Evolutionary conservation across 768 basidiomycete genomes (phyloP), one percentile per base, ranked within the genome.

Genomic region (Lanmaoa rubissima): DNA sequence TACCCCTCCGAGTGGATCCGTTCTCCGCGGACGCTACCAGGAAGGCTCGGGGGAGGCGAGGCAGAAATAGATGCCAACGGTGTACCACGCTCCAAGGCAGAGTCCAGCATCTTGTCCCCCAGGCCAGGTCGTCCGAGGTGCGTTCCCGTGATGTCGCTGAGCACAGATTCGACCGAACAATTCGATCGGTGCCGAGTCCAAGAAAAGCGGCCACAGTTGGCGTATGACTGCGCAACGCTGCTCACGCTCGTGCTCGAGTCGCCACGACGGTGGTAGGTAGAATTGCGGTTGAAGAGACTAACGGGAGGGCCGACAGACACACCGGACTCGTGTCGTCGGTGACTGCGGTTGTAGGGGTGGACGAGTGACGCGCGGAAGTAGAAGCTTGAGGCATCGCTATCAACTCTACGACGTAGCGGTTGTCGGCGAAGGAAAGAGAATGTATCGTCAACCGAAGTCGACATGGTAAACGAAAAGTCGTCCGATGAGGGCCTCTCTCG

Each of bases 101-200:
- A 84, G 38, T 88, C 85, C 59, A 93, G 88, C 91, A 93, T 93
- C 79, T 92, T 93, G 70, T 93, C 91, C 1, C 91, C 90, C 4
- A 92, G 68, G 3, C 85, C 88, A 2, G 91, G 91, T 11, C 90
- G 80, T 2, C 79, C 83, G 1, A 88, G 69, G n/a, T 79, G 75
- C 61, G 76, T 70, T 4, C 72, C 76, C 11, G 87, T 85, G 59
- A 80, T 81, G 45, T 88, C 84, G 61, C 87, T 91, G 65, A 78
- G 70, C 34, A 83, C 69, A 0, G 90, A 92, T 59, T 92, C 90
- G 1, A 79, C 66, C 0, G 88, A 90, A 35, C 69, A 62, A 28
- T 87, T 81, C 16, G 78, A 78, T 4, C 75, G 77, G 57, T 87
- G 85, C 32, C 76, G 78, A 5, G 79, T 76, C 86, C 87, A 87